Conservation (phyloP, 768 basidiomycete species). For the Amanita fuliginea region DNA sequence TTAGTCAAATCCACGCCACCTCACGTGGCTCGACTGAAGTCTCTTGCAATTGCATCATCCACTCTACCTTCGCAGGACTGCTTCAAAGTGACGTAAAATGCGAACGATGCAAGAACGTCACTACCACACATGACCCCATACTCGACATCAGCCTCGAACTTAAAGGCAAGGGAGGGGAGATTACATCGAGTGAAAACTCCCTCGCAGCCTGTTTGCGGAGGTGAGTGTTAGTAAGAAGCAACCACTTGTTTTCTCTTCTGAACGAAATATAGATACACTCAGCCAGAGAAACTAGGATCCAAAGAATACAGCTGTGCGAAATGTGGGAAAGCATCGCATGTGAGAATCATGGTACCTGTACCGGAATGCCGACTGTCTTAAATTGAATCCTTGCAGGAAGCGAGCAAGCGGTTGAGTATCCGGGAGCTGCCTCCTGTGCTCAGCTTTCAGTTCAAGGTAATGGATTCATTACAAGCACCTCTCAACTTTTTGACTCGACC, state of each 20-base stretch:
- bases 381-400: slow-evolving; percentile 35
- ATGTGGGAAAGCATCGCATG: slow-evolving; percentile 63
- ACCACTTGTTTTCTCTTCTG: slow-evolving; percentile 1
- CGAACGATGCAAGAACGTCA: slow-evolving; percentile 70
- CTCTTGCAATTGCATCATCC: slow-evolving; percentile 84
- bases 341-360: slow-evolving; percentile 19
- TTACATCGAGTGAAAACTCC: slow-evolving; percentile 42
- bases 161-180: slow-evolving; percentile 24
- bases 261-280: slow-evolving; percentile 60
- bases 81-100: slow-evolving; percentile 87
- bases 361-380: neutral
- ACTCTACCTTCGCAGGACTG: slow-evolving; percentile 80
- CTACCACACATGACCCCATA: slow-evolving; percentile 78
- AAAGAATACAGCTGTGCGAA: slow-evolving; percentile 80
- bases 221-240: slow-evolving; percentile 23
- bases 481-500: neutral
- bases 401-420: slow-evolving; percentile 78
- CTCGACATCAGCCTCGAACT: slow-evolving; percentile 87
- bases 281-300: slow-evolving; percentile 70
- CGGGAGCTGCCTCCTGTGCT: slow-evolving; percentile 80
- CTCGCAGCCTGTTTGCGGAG: slow-evolving; percentile 67
- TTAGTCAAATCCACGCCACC: slow-evolving; percentile 81
- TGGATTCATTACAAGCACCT: neutral
- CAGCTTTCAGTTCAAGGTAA: slow-evolving; percentile 91
- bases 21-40: slow-evolving; percentile 66